Percentiles rank a stretch among this genome's conserved stretches.
phyloP scores from a whole-genome alignment of 1,284 basidiomycete species.

The Ceraceosorus guamensis region DNA sequence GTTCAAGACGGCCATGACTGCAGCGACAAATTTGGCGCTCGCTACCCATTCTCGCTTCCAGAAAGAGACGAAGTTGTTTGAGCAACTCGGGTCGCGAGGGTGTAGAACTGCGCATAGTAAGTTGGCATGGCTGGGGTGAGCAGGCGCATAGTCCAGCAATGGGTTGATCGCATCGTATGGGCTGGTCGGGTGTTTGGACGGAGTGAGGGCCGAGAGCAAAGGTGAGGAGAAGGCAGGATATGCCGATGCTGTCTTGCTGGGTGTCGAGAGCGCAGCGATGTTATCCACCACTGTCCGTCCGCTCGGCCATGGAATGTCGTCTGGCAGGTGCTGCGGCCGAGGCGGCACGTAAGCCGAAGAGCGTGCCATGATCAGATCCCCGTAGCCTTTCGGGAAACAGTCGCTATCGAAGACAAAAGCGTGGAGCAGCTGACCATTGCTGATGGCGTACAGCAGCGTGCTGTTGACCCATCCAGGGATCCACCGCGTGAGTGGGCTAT shows the following conservation, averaged over 20 bases:
- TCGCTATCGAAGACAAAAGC: constrained; percentile 34
- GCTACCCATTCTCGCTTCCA: constrained; percentile 31
- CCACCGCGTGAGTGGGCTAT: constrained; percentile 18
- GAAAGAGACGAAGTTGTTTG: constrained; percentile 22
- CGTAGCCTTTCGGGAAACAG: constrained; percentile 28
- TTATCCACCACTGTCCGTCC: constrained; percentile 26
- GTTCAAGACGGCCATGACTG: constrained; percentile 14
- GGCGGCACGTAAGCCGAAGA: constrained; percentile 33
- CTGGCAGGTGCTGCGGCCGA: constrained; percentile 26
- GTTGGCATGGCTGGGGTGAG: constrained; percentile 30
- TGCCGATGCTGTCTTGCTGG: constrained; percentile 16
- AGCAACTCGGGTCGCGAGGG: constrained; percentile 32
- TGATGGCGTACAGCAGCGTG: constrained; percentile 31
- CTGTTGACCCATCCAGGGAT: constrained; percentile 32
- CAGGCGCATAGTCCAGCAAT: constrained; percentile 35
- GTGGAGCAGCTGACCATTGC: constrained; percentile 37
- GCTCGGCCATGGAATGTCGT: constrained; percentile 28
- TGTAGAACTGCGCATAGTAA: constrained; percentile 37
- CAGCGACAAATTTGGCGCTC: constrained; percentile 25
- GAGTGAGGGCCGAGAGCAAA: constrained; percentile 26
- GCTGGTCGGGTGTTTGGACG: constrained; percentile 25
- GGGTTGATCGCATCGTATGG: constrained; percentile 31
- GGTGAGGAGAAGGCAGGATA: constrained; percentile 38
- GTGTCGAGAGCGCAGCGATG: constrained; percentile 28
- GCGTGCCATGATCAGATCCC: constrained; percentile 23